Conservation (phyloP, 1,284 basidiomycete genomes). For the Cryptococcus wingfieldii region DNA sequence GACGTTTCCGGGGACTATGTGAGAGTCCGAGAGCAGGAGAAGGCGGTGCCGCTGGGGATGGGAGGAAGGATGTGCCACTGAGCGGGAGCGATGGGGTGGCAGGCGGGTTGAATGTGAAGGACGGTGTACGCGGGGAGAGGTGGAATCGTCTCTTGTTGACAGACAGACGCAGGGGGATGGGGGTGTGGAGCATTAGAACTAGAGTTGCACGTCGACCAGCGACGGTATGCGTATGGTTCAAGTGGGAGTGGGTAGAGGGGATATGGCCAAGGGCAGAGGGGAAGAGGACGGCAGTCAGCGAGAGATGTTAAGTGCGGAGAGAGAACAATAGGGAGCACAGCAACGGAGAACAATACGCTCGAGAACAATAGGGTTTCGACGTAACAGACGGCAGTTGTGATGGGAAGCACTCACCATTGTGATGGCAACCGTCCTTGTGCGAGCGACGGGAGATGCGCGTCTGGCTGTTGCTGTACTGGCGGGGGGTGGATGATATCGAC, state of each 20-base stretch:
- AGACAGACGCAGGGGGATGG: constrained; percentile 2
- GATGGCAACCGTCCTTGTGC: no score
- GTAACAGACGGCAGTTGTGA: no score
- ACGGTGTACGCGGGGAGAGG: background rate
- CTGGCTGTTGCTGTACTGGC: no score
- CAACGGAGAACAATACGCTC: background rate
- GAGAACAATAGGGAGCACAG: background rate
- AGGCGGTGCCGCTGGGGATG: background rate
- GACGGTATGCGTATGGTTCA: background rate
- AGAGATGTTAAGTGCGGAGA: background rate
- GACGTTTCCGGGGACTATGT: background rate
- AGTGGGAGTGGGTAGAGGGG: background rate
- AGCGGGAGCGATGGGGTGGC: background rate
- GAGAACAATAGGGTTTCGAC: no score
- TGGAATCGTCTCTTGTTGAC: constrained; percentile 1
- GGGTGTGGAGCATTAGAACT: constrained; percentile 6
- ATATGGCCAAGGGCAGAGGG: background rate
- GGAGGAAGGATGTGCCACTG: background rate
- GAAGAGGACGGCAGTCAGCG: background rate
- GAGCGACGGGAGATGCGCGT: no score
- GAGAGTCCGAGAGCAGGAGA: background rate
- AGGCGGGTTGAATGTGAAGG: background rate
- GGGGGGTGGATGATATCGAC: no score
- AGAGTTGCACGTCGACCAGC: background rate
- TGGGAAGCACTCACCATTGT: no score